Evolutionary conservation across 768 basidiomycete genomes (phyloP).

Genomic region (Lenzites betulinus): DNA sequence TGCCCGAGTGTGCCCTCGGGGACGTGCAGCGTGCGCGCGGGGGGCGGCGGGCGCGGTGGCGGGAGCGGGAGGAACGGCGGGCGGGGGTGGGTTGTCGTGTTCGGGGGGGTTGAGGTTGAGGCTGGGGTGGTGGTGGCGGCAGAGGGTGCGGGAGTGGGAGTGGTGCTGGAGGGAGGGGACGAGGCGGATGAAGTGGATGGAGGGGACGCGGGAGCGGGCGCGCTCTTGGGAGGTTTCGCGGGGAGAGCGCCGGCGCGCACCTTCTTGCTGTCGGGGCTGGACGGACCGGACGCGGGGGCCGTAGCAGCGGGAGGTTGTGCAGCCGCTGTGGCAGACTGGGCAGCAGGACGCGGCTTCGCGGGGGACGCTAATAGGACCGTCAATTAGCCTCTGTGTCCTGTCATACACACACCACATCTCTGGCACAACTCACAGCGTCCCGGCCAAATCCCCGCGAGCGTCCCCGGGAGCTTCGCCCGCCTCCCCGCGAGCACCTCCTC

Average conservation of each 20-base stretch:
- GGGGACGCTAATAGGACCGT: not conserved
- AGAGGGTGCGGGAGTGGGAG: not conserved
- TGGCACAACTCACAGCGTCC: slow-evolving; percentile 1
- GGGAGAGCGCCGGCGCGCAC: not conserved
- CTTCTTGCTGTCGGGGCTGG: not conserved
- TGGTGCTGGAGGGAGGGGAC: not conserved
- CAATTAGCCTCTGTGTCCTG: not conserved
- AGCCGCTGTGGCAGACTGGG: not conserved
- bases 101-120: not conserved
- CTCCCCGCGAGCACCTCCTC: slow-evolving; percentile 7
- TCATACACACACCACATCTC: too few species aligned
- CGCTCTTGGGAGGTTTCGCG: too few species aligned
- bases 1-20: slow-evolving; percentile 21
- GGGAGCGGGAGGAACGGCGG: slow-evolving; percentile 4
- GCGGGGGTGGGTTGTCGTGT: not conserved
- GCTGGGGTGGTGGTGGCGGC: not conserved
- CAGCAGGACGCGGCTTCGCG: not conserved
- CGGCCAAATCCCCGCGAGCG: slow-evolving; percentile 13
- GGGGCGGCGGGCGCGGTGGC: not conserved
- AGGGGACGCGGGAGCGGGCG: not conserved
- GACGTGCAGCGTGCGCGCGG: slow-evolving; percentile 3
- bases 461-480: slow-evolving; percentile 10
- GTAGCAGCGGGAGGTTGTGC: not conserved
- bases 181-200: not conserved
- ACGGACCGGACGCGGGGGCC: not conserved